Evolutionary conservation across 129 eudicot genomes (phyloP), one percentile per base, ranked within the genome.

Genomic region (Scalesia atractyloides): DNA sequence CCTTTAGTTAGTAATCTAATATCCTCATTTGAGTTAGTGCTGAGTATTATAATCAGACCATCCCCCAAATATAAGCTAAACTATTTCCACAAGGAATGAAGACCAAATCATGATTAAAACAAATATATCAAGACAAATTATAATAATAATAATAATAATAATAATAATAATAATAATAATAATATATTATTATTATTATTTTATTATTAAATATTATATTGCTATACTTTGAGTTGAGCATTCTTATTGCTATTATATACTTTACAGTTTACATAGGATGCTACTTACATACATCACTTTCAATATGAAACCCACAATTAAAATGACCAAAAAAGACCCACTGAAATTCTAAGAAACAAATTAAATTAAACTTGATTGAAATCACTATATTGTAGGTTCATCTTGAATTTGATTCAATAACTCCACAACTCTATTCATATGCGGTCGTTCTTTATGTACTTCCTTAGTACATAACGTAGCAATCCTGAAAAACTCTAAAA

Each of bases 391-490:
- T 60, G 72, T 44, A 50, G 76, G 33, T 51, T 80, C 72, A 9
- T 68, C 50, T 33, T 56, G 69, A 69, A 91, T 64, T 58, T 58
- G 67, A 74, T 84, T 61, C 79, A 93, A 57, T 63, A 76, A 64
- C 33, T 68, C 73, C 0, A 87, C 86, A 9, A 89, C 96, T 59
- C 86, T 75, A 14, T 73, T 76, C 95, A 87, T 89, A 3, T 78
- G 52, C n/a, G 91, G 96, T 70, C 98, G 87, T 10, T 10, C 36
- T 26, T 64, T 85, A 0, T 78, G 70, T 14, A 16, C 14, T 72
- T 89, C 90, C 1, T 68, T 74, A 3, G 87, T 84, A 66, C 97
- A 93, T 72, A 71, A 50, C 1, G 72, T 30, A 3, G 97, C 98
- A 47, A 93, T 78, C 39, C 67, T 80, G 39, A 87, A 74, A 36